A percentile compares a stretch with the other conserved stretches of the same genome.
Evolutionary conservation across 257 asterid genomes (phyloP).

Genomic region (Cruciata laevipes): DNA sequence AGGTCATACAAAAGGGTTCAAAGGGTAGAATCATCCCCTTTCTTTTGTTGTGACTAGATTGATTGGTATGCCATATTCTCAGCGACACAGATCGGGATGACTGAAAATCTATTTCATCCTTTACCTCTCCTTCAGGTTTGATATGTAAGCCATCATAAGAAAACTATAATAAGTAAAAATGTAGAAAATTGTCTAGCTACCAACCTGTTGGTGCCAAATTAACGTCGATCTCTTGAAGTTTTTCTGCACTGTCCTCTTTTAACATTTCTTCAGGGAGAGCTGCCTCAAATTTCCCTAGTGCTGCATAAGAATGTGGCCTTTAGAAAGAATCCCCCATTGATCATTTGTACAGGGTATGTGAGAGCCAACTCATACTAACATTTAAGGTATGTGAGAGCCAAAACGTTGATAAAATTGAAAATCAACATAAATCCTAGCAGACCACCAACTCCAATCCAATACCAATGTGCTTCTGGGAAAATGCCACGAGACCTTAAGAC

Average conservation of each 20-base stretch:
- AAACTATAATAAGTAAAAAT: neutral
- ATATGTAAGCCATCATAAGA: neutral
- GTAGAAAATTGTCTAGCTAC: neutral
- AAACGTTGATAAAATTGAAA: constrained; percentile 23
- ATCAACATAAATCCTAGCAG: constrained; percentile 25
- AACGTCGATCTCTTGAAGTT: constrained; percentile 26
- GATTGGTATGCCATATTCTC: neutral
- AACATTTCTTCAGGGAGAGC: constrained; percentile 33
- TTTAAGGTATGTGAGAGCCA: constrained; percentile 46
- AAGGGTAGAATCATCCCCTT: constrained; percentile 91
- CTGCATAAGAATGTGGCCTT: constrained; percentile 28
- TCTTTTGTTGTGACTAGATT: constrained; percentile 31
- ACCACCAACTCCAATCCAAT: constrained; percentile 38
- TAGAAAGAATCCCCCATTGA: neutral
- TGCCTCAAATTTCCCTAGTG: constrained; percentile 53
- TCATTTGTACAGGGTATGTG: neutral
- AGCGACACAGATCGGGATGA: neutral
- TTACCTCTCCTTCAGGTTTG: neutral
- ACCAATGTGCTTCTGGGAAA: constrained; percentile 34
- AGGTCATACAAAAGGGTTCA: constrained; percentile 71
- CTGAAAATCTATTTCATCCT: neutral
- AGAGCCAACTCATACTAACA: constrained; percentile 35
- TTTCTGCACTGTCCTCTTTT: constrained; percentile 27
- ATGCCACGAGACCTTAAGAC: constrained; percentile 28
- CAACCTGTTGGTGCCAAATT: constrained; percentile 15